phyloP scores from a whole-genome alignment of 139 green algal genomes.

The Zygnema circumcarinatum region DNA sequence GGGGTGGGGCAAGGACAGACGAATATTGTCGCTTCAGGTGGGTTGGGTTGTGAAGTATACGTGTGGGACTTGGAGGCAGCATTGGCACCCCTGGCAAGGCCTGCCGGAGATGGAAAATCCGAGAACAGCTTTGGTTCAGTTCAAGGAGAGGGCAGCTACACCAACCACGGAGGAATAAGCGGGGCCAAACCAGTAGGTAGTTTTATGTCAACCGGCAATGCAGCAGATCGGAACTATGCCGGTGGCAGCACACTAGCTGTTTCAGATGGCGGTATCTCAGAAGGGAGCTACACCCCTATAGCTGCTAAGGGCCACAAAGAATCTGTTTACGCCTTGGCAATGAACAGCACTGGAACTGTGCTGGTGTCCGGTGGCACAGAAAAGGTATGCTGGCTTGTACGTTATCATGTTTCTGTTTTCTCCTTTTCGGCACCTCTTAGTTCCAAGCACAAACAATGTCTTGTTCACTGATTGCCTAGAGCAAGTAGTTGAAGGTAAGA shows the following conservation, averaged over 20 bases:
- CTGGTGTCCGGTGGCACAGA: constrained; percentile 80
- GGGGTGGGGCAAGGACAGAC: constrained; percentile 15
- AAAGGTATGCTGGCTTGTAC: constrained; percentile 6
- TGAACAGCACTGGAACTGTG: constrained; percentile 70
- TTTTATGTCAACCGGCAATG: background rate
- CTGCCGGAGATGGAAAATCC: background rate
- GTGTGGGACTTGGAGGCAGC: constrained; percentile 54
- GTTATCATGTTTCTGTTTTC: background rate
- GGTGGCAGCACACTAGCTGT: background rate
- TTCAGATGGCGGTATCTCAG: background rate
- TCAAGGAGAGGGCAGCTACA: background rate
- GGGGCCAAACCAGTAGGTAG: background rate
- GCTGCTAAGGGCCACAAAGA: constrained; percentile 58
- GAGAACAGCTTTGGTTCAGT: constrained; percentile 9
- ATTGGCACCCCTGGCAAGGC: background rate
- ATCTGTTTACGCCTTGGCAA: constrained; percentile 82
- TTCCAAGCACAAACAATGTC: too few relatives aligned
- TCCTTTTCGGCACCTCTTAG: too few relatives aligned
- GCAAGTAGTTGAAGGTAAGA: too few relatives aligned
- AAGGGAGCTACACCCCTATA: constrained; percentile 12
- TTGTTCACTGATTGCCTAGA: too few relatives aligned
- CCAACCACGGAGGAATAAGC: background rate
- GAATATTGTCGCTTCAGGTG: constrained; percentile 46
- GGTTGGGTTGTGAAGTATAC: constrained; percentile 49
- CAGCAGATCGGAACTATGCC: background rate